Percentiles rank a stretch among this genome's conserved stretches.
phyloP scores from a whole-genome alignment of 208 protist species.

The Acanthamoeba healyi region DNA sequence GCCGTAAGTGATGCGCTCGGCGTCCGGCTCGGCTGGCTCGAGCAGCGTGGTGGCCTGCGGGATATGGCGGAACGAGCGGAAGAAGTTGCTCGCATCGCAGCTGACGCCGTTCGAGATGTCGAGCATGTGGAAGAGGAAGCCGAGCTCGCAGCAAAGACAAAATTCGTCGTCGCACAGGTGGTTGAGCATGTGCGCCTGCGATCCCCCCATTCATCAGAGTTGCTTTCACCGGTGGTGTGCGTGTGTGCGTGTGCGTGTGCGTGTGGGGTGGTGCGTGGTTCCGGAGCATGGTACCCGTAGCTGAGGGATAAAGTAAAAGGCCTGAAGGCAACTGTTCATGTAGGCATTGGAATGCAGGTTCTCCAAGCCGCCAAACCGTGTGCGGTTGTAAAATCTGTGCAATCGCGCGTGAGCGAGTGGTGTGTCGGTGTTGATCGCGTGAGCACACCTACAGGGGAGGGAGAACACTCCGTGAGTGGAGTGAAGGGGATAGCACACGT shows the following conservation, averaged over 20 bases:
- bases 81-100: slow-evolving; percentile 87
- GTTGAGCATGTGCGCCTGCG: slow-evolving; percentile 74
- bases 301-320: slow-evolving; percentile 87
- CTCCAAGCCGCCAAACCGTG: slow-evolving; percentile 87
- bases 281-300: slow-evolving; percentile 37
- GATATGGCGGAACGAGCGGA: slow-evolving; percentile 86
- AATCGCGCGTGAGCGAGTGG: neutral
- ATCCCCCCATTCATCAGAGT: too few species aligned
- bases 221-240: too few species aligned
- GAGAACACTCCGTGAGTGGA: neutral
- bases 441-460: too few species aligned
- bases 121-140: slow-evolving; percentile 88
- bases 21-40: slow-evolving; percentile 43
- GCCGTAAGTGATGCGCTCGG: slow-evolving; percentile 29
- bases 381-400: slow-evolving; percentile 83
- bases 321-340: slow-evolving; percentile 87
- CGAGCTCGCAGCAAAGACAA: slow-evolving; percentile 88
- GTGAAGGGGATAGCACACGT: neutral
- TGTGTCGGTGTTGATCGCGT: too few species aligned
- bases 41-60: slow-evolving; percentile 79
- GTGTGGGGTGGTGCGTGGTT: too few species aligned
- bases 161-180: slow-evolving; percentile 86
- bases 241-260: too few species aligned
- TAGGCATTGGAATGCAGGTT: slow-evolving; percentile 86
- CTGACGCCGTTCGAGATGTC: slow-evolving; percentile 58